Evolutionary conservation across 257 asterid species (phyloP), one percentile per base, ranked within the genome.

Genomic region (Solanum dulcamara): DNA sequence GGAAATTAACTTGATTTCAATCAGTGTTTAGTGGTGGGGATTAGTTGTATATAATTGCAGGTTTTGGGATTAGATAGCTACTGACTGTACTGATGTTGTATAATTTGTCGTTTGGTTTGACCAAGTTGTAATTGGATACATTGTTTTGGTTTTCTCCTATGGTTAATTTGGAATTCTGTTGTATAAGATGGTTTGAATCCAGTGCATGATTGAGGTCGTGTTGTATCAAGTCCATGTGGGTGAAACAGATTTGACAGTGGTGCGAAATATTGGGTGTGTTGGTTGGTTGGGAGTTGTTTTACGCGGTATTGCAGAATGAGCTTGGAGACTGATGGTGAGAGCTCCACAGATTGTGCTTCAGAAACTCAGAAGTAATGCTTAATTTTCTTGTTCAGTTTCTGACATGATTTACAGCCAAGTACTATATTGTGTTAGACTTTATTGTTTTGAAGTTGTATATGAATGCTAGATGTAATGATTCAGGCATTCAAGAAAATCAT

Each of bases 401-500:
- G 14, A 87, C 14, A 86, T 80, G 64, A 20, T 77, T 42, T 60
- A 14, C 51, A 7, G 44, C 72, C 68, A 15, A 37, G 59, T 12
- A 20, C 50, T 46, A 11, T 87, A 51, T 84, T 72, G 68, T 42
- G 50, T 70, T 70, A 18, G 80, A 70, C 50, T 28, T 79, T 80
- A 85, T 66, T 38, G 80, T 30, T 82, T 84, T 67, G 81, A 84
- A 88, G 80, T 83, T 44, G 22, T 24, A 57, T 40, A 77, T 66
- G 81, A 80, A 53, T 83, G 51, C 66, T 64, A 72, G 35, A 24
- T 84, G 62, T 90, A 82, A 83, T 88, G 90, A 83, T 85, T 66
- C 89, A 95, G 99, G 97, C 87, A 88, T 82, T 89, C 91, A 48
- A 92, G 75, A 80, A 44, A 92, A 84, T 87, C 89, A 5, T 93